A percentile compares a stretch with the other conserved stretches of the same genome.
phyloP scores from a whole-genome alignment of 1,284 basidiomycete species.

The Austropuccinia psidii region DNA sequence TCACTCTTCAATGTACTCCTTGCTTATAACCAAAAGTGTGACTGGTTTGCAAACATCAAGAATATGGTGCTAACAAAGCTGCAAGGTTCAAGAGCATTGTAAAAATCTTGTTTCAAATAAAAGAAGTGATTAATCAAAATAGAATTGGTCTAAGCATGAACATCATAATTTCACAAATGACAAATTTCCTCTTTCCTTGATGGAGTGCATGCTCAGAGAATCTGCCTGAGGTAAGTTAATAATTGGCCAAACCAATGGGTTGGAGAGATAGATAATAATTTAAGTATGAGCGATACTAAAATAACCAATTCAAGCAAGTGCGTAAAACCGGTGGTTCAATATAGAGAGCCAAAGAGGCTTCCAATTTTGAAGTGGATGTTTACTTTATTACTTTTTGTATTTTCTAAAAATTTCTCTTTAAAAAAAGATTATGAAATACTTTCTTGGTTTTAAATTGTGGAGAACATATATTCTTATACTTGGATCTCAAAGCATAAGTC shows the following conservation, averaged over 20 bases:
- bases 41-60: conserved; percentile 94
- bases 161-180: conserved; percentile 71
- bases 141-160: not conserved
- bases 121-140: not conserved
- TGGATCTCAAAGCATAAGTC: no score
- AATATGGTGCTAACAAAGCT: conserved; percentile 63
- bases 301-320: conserved; percentile 50
- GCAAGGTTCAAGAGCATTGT: not conserved
- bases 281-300: conserved; percentile 39
- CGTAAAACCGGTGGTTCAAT: conserved; percentile 66
- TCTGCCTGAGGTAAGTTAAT: conserved; percentile 95
- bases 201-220: conserved; percentile 88
- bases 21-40: conserved; percentile 80
- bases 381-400: no score
- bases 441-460: no score
- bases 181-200: conserved; percentile 94
- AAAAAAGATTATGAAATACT: no score
- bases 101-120: not conserved
- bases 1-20: conserved; percentile 47
- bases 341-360: conserved; percentile 94
- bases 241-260: conserved; percentile 40
- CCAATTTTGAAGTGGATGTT: no score
- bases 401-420: no score
- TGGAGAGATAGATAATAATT: not conserved
- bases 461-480: no score